Conservation (phyloP, 371 early-diverging fungal genomes). For the Mortierella sp. region DNA sequence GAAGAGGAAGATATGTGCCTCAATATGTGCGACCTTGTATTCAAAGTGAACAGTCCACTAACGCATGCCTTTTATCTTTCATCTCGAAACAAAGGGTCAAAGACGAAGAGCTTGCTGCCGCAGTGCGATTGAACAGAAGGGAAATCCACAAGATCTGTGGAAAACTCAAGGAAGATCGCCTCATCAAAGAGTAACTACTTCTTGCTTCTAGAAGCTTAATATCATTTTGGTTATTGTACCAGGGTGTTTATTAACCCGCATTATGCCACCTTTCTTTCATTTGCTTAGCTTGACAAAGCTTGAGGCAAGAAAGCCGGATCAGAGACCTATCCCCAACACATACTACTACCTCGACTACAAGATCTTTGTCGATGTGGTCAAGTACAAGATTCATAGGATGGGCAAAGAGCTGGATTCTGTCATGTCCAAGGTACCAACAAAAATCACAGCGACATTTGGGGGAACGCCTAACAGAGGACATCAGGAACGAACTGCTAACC, state of each 20-base stretch:
- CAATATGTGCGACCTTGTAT: neutral
- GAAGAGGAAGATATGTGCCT: neutral
- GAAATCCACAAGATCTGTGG: slow-evolving; percentile 89
- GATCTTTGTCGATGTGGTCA: slow-evolving; percentile 93
- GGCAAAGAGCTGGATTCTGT: slow-evolving; percentile 78
- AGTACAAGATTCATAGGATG: slow-evolving; percentile 92
- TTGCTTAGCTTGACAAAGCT: slow-evolving; percentile 66
- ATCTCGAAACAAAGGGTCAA: slow-evolving; percentile 61
- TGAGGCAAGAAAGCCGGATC: slow-evolving; percentile 78
- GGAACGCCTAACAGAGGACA: neutral
- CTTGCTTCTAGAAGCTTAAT: neutral
- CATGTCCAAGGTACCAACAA: slow-evolving; percentile 71
- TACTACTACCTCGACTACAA: slow-evolving; percentile 95
- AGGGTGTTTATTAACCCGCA: neutral
- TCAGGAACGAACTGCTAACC: neutral
- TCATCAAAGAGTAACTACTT: slow-evolving; percentile 75
- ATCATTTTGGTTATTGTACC: too few relatives aligned
- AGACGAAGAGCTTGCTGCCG: slow-evolving; percentile 85
- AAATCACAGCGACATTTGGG: neutral
- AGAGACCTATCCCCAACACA: slow-evolving; percentile 75
- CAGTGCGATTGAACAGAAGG: slow-evolving; percentile 75
- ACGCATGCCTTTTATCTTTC: neutral
- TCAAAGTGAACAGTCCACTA: neutral
- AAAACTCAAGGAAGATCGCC: slow-evolving; percentile 80
- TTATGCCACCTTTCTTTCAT: neutral